Evolutionary conservation across 192 early-diverging fungal species (phyloP), one percentile per base, ranked within the genome.

Genomic region (Chytriomyces hyalinus): DNA sequence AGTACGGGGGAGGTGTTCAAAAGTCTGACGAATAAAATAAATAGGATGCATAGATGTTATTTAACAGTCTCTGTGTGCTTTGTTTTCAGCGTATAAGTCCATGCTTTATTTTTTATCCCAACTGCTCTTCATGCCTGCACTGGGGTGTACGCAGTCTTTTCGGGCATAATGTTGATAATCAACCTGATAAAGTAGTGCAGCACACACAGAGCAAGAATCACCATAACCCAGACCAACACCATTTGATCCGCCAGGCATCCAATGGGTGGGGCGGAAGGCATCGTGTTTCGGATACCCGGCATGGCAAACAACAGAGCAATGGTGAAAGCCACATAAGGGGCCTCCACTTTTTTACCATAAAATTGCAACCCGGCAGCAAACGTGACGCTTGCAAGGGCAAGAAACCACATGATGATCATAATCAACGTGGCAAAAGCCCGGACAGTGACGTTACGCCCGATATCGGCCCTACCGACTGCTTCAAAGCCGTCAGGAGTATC

Each of bases 171-270:
- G 4, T 36, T 36, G 3, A 57, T 57, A 20, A 57, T 57, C 62
- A 64, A 8, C 26, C 28, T 64, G 62, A 64, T 5, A 17, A 24
- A 22, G 20, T 22, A 28, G 5, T 13, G 4, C 62, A 64, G 11
- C 17, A 64, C 62, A 6, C 62, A 64, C 5, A 11, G 20, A 4
- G n/a, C 62, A 13, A 71, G 43, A 10, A 71, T 17, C 36, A 71
- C 17, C 70, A 71, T 71, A 8, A 49, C 70, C 70, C 70, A 71
- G 11, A 71, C 53, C 49, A 71, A 9, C 50, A 71, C 70, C 10
- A 49, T 20, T 49, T 71, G 50, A 43, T 71, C 70, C 22, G 59
- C 59, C 3, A 71, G 20, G 11, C 45, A 50, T 28, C 70, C 70
- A 43, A 59, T 20, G 17, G 53, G 45, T 2, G 70, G 70, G 20